phyloP scores from a whole-genome alignment of 768 basidiomycete genomes.

The Suillus occidentalis region DNA sequence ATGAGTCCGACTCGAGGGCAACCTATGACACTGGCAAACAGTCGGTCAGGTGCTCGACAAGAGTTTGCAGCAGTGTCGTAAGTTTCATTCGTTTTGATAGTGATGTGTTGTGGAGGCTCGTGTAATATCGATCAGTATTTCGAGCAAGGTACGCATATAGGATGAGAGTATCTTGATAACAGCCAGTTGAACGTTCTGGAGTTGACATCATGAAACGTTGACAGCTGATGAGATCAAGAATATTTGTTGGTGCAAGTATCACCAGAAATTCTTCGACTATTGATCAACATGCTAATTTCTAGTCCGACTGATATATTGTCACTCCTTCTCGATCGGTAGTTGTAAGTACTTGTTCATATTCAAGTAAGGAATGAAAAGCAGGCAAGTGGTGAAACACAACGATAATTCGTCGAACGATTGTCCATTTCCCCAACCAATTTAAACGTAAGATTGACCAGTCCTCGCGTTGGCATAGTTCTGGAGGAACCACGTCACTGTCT shows the following conservation, averaged over 20 bases:
- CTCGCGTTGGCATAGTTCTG: slow-evolving; percentile 76
- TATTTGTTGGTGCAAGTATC: slow-evolving; percentile 15
- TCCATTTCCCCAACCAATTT: background rate
- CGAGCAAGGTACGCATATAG: slow-evolving; percentile 16
- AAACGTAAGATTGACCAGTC: slow-evolving; percentile 41
- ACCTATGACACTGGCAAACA: slow-evolving; percentile 14
- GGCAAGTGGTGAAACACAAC: background rate
- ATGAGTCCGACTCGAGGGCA: slow-evolving; percentile 14
- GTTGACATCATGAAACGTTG: slow-evolving; percentile 19
- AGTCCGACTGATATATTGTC: background rate
- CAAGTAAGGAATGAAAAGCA: background rate
- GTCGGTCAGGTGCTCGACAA: slow-evolving; percentile 18
- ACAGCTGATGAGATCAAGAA: slow-evolving; percentile 20
- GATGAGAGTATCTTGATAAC: slow-evolving; percentile 21
- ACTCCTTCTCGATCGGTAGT: background rate
- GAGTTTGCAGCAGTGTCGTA: slow-evolving; percentile 15
- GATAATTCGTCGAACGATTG: background rate
- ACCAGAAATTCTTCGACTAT: slow-evolving; percentile 9
- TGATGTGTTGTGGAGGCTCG: background rate
- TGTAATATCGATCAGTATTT: slow-evolving; percentile 15
- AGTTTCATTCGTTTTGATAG: slow-evolving; percentile 3
- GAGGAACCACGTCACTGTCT: slow-evolving; percentile 85
- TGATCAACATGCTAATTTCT: background rate
- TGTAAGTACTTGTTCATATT: background rate
- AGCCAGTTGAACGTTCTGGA: slow-evolving; percentile 16